A percentile compares a stretch with the other conserved stretches of the same genome.
phyloP scores from a whole-genome alignment of 306 rosid species.

The Oemleria cerasiformis region DNA sequence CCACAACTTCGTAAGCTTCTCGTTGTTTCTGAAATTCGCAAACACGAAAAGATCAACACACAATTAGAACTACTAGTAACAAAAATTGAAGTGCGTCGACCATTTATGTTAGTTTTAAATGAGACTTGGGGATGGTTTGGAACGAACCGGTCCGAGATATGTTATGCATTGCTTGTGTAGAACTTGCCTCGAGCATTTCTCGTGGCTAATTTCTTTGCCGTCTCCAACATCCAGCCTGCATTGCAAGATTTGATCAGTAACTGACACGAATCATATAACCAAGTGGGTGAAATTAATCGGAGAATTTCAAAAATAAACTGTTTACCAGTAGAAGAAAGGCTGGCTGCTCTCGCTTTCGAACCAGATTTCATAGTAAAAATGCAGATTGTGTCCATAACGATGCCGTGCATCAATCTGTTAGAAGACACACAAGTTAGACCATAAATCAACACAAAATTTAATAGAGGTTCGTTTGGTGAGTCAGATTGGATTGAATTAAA shows the following conservation, averaged over 20 bases:
- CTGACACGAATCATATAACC: background rate
- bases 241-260: constrained; percentile 20
- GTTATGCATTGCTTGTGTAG: constrained; percentile 78
- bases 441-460: background rate
- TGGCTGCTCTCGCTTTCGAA: constrained; percentile 74
- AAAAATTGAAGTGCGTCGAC: background rate
- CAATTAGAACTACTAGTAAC: background rate
- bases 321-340: constrained; percentile 91
- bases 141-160: constrained; percentile 87
- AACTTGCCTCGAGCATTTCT: constrained; percentile 58
- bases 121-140: background rate
- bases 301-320: background rate
- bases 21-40: constrained; percentile 62
- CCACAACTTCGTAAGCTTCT: constrained; percentile 66
- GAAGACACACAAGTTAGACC: constrained; percentile 10
- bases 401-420: constrained; percentile 91
- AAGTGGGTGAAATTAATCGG: too few species aligned
- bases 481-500: too few species aligned
- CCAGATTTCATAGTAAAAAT: constrained; percentile 80
- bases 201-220: constrained; percentile 69
- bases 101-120: background rate
- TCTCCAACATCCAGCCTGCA: constrained; percentile 86
- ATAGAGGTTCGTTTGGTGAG: background rate
- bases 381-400: constrained; percentile 91
- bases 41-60: background rate